Conservation (phyloP, 768 basidiomycete genomes). For the Cytidiella melzeri region DNA sequence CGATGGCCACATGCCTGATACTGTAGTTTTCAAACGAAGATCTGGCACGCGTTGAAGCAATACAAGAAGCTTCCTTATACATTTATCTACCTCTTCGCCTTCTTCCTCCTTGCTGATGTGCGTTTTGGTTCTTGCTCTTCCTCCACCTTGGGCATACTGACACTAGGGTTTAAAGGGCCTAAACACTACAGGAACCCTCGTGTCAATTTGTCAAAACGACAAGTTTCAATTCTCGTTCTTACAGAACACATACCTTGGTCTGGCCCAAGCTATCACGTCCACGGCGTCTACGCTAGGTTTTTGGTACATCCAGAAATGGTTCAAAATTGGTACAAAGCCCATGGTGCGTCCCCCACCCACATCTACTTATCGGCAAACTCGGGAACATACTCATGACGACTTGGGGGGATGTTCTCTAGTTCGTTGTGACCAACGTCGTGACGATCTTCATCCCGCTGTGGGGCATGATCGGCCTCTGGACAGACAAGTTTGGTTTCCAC, state of each 20-base stretch:
- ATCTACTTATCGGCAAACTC: no score
- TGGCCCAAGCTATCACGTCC: constrained; percentile 71
- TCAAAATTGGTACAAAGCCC: constrained; percentile 73
- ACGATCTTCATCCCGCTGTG: constrained; percentile 77
- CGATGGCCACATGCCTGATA: no score
- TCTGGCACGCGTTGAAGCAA: constrained; percentile 70
- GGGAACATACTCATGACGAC: background rate
- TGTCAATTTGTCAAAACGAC: constrained; percentile 74
- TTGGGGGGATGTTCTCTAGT: constrained; percentile 35
- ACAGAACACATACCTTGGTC: constrained; percentile 72
- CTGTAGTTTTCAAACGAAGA: constrained; percentile 34
- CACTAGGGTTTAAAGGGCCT: constrained; percentile 44
- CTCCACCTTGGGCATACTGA: background rate
- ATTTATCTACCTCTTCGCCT: constrained; percentile 70
- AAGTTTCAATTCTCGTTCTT: constrained; percentile 79
- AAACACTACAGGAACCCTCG: constrained; percentile 73
- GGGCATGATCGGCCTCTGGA: constrained; percentile 88
- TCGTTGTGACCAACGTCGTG: constrained; percentile 68
- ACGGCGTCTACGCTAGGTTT: constrained; percentile 66
- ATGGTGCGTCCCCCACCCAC: constrained; percentile 44
- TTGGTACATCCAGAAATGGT: constrained; percentile 79
- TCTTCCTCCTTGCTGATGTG: constrained; percentile 77
- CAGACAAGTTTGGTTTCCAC: constrained; percentile 69
- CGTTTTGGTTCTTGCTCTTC: constrained; percentile 17
- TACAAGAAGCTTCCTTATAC: constrained; percentile 78